Evolutionary conservation across 116 monocot species (phyloP).

Genomic region (Dioscorea cayenensis): DNA sequence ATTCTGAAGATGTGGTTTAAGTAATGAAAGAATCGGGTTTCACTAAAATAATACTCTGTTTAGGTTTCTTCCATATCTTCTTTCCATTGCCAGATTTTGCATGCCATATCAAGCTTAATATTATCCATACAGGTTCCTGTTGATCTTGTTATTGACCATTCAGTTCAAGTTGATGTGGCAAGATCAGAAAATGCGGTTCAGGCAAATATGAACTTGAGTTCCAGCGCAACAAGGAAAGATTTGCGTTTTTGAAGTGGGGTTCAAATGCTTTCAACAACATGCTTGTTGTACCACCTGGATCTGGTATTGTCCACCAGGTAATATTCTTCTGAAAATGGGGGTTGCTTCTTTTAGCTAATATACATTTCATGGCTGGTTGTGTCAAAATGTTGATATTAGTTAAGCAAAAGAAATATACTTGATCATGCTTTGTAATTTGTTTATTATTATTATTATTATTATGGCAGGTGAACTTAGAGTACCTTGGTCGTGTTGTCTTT

Average conservation of each 20-base stretch:
- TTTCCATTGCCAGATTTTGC: neutral
- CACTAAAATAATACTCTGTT: neutral
- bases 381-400: neutral
- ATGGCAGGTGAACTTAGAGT: conserved; percentile 62
- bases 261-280: conserved; percentile 66
- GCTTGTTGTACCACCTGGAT: conserved; percentile 83
- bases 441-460: neutral
- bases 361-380: neutral
- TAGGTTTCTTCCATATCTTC: neutral
- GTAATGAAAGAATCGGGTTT: too few relatives aligned
- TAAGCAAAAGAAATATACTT: neutral
- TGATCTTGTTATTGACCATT: conserved; percentile 85
- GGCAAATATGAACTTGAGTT: conserved; percentile 70
- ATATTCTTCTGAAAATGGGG: neutral
- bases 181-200: conserved; percentile 67
- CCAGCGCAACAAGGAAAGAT: conserved; percentile 62
- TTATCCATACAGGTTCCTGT: conserved; percentile 52
- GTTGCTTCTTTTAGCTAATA: neutral
- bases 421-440: neutral
- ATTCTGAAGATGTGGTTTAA: too few relatives aligned
- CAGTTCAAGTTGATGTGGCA: conserved; percentile 74
- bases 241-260: conserved; percentile 76
- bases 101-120: neutral
- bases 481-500: conserved; percentile 74
- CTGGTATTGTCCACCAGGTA: conserved; percentile 92